Percentiles rank a stretch among this genome's conserved stretches.
phyloP scores from a whole-genome alignment of 176 grass and related monocot species.

The maize (Zea mays) region Zm-B73-REFERENCE-NAM-5.0 NC_050098.1:180473501-180474000 shows the following conservation, averaged over 20 bases:
- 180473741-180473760: neutral
- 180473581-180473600: constrained; percentile 79
- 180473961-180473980: neutral
- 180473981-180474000: neutral
- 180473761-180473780: neutral
- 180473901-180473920: neutral
- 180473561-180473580: neutral
- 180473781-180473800: neutral
- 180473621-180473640: constrained; percentile 97
- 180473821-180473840: neutral
- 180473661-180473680: constrained; percentile 99
- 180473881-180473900: neutral
- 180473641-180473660: constrained; percentile 93
- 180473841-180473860: neutral
- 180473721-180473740: neutral
- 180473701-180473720: neutral
- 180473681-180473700: constrained; percentile 67
- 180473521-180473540: neutral
- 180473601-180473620: constrained; percentile 99
- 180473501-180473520: neutral
- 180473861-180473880: neutral
- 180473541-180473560: neutral
- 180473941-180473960: neutral
- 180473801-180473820: neutral
- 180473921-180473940: neutral